Evolutionary conservation across 306 rosid genomes (phyloP).

Genomic region (Quillaja saponaria): DNA sequence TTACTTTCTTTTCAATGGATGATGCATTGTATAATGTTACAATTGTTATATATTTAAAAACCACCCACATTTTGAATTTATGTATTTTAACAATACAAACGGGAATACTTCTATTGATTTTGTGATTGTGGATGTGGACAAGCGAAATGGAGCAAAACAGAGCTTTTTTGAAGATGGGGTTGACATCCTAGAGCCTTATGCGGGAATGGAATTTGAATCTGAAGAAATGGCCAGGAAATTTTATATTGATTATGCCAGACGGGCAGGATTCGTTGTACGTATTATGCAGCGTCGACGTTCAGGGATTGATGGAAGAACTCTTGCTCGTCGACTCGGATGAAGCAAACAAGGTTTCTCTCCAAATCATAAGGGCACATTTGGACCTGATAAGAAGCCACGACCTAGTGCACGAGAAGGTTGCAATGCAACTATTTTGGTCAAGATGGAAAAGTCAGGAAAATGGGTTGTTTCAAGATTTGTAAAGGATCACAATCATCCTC

Average conservation of each 20-base stretch:
- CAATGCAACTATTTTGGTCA: conserved; percentile 86
- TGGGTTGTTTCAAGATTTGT: conserved; percentile 89
- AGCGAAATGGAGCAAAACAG: conserved; percentile 43
- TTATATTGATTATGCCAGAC: conserved; percentile 74
- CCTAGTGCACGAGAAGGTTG: conserved; percentile 96
- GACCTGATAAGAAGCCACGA: conserved; percentile 66
- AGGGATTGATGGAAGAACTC: conserved; percentile 81
- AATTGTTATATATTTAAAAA: conserved; percentile 1
- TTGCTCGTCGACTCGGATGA: conserved; percentile 96
- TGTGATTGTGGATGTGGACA: conserved; percentile 61
- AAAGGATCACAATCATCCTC: conserved; percentile 89
- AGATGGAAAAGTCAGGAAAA: conserved; percentile 86
- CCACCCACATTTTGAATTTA: conserved; percentile 17
- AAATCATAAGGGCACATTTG: conserved; percentile 50
- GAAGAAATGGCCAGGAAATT: conserved; percentile 77
- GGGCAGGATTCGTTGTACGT: conserved; percentile 73
- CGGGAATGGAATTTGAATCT: conserved; percentile 87
- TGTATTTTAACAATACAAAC: conserved; percentile 20
- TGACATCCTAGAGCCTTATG: conserved; percentile 59
- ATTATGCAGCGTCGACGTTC: conserved; percentile 90
- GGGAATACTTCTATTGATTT: conserved; percentile 32
- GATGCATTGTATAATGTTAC: conserved; percentile 25
- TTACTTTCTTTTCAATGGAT: conserved; percentile 10
- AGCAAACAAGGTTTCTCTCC: conserved; percentile 94
- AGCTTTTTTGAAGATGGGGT: conserved; percentile 55